A percentile compares a stretch with the other conserved stretches of the same genome.
Conservation (phyloP, 768 basidiomycete species). For the Coprinellus micaceus region DNA sequence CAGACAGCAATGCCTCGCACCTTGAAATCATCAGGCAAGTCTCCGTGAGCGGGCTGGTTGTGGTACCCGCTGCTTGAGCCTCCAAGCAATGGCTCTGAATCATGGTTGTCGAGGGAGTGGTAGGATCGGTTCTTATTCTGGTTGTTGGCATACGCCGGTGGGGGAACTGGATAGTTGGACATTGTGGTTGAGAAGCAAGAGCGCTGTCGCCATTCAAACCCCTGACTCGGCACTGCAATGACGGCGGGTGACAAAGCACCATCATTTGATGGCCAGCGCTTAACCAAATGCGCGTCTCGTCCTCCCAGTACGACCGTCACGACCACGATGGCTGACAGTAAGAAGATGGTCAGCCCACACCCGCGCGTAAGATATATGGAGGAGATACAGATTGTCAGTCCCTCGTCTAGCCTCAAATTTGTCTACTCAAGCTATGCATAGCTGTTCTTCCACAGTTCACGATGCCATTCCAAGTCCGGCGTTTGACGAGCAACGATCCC, state of each 20-base stretch:
- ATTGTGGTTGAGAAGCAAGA: conserved; percentile 34
- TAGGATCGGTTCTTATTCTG: conserved; percentile 27
- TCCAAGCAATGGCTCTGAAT: conserved; percentile 55
- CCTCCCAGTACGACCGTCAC: too few species aligned
- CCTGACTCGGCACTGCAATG: not conserved
- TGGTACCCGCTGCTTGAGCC: conserved; percentile 56
- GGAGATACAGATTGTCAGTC: not conserved
- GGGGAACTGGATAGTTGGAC: conserved; percentile 60
- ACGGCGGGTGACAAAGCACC: conserved; percentile 4
- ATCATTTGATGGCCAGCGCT: not conserved
- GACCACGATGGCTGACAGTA: conserved; percentile 1
- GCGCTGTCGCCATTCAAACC: not conserved
- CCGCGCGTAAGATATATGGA: not conserved
- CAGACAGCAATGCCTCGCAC: conserved; percentile 31
- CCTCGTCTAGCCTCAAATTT: too few species aligned
- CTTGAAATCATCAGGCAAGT: conserved; percentile 93
- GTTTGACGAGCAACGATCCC: not conserved
- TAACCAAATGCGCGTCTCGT: not conserved
- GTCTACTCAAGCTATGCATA: not conserved
- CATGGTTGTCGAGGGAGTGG: conserved; percentile 29
- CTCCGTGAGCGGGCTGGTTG: conserved; percentile 70
- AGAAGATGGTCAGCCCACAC: not conserved
- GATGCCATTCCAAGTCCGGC: not conserved
- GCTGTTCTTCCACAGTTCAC: not conserved
- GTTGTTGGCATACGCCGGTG: conserved; percentile 55